A percentile compares a stretch with the other conserved stretches of the same genome.
Evolutionary conservation across 352 stramenopile species (phyloP).

Genomic region (Thalassiosira mediterranea): DNA sequence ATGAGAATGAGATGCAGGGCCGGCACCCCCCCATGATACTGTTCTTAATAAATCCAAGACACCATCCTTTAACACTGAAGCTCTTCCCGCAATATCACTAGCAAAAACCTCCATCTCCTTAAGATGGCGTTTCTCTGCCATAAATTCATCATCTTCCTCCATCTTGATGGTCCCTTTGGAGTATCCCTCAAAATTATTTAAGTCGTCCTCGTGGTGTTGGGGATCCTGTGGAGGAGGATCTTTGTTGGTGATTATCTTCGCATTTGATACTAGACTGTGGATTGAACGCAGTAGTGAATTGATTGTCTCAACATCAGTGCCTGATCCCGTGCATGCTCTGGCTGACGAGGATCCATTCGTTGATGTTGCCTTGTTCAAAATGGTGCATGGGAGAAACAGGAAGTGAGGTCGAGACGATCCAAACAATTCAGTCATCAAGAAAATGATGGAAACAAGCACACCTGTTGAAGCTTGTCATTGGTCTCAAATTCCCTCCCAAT

Average conservation of each 20-base stretch:
- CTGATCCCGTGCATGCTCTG: constrained; percentile 34
- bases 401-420: constrained; percentile 14
- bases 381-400: neutral
- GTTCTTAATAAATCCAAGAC: constrained; percentile 35
- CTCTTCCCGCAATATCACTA: constrained; percentile 23
- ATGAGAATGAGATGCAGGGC: neutral
- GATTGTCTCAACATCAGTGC: constrained; percentile 48
- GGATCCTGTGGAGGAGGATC: constrained; percentile 11
- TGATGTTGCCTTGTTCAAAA: neutral
- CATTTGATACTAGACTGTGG: constrained; percentile 30
- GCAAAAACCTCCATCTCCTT: constrained; percentile 47
- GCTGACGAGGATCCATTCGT: constrained; percentile 8
- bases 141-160: constrained; percentile 36
- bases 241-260: constrained; percentile 12
- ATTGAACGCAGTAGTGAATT: constrained; percentile 34
- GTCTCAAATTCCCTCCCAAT: constrained; percentile 38
- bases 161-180: constrained; percentile 31
- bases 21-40: neutral
- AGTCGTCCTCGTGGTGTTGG: constrained; percentile 31
- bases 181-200: constrained; percentile 54
- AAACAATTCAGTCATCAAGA: neutral
- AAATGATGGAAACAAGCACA: constrained; percentile 16
- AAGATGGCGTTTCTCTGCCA: constrained; percentile 30
- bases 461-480: constrained; percentile 12
- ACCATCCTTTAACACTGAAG: constrained; percentile 19